Conservation (phyloP, 768 basidiomycete genomes). For the Panaeolus papilionaceus region DNA sequence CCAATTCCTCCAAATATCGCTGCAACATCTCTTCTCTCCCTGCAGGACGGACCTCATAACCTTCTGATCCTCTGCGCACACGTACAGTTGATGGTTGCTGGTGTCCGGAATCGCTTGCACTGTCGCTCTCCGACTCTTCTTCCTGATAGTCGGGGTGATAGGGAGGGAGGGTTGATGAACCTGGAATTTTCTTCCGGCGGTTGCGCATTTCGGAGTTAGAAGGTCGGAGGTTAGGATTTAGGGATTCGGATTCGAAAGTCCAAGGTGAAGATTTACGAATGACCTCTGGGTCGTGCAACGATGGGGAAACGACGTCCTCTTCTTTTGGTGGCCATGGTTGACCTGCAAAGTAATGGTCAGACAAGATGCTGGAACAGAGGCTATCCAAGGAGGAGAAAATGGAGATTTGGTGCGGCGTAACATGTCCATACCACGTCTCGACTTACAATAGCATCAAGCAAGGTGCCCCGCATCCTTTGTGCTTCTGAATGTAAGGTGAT, state of each 20-base stretch:
- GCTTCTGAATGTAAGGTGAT: conserved; percentile 40
- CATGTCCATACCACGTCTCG: not conserved
- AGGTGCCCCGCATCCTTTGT: conserved; percentile 27
- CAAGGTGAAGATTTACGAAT: conserved; percentile 73
- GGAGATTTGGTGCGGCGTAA: not conserved
- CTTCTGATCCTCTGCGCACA: conserved; percentile 80
- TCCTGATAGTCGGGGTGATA: conserved; percentile 76
- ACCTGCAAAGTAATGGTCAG: conserved; percentile 30
- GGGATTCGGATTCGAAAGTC: conserved; percentile 78
- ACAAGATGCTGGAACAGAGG: conserved; percentile 14
- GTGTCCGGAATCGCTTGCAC: conserved; percentile 32
- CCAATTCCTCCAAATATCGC: conserved; percentile 59
- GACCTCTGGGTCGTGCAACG: conserved; percentile 44
- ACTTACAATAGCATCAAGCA: conserved; percentile 28
- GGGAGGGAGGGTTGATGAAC: conserved; percentile 64
- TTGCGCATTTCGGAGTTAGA: conserved; percentile 52
- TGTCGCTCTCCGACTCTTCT: conserved; percentile 35
- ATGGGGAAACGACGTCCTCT: conserved; percentile 45
- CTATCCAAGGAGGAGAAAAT: not conserved
- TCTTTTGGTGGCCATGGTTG: conserved; percentile 79
- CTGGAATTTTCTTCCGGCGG: conserved; percentile 30
- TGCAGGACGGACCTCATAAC: conserved; percentile 72
- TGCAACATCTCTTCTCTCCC: conserved; percentile 70
- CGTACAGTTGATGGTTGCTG: conserved; percentile 23
- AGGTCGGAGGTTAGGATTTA: conserved; percentile 81